These are phyloP conservation scores for Phytophthora niederhauseri DNA, from an alignment of 352 stramenopile genomes.

Conservation along the genomic window DNA sequence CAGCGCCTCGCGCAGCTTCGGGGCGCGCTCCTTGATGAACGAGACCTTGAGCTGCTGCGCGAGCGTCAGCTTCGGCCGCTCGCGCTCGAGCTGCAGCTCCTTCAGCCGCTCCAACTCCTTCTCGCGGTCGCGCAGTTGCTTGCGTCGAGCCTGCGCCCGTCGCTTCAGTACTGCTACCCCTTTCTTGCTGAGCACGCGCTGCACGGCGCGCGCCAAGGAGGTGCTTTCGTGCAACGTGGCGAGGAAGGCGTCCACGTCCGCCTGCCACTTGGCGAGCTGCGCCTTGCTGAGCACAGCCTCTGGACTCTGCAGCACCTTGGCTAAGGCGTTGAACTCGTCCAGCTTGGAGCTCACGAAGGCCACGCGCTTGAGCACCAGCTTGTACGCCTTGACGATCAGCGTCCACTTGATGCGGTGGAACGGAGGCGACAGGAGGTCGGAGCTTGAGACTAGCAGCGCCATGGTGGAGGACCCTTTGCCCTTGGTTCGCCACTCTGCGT, in stretches of 20 bases:
- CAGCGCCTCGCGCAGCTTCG: conserved; percentile 55
- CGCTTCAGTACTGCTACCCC: conserved; percentile 45
- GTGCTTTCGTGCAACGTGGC: conserved; percentile 35
- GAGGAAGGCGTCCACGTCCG: conserved; percentile 46
- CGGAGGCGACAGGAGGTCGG: conserved; percentile 53
- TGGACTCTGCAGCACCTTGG: conserved; percentile 47
- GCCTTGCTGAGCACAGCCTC: conserved; percentile 52
- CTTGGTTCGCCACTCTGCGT: conserved; percentile 60
- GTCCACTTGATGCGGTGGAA: conserved; percentile 66
- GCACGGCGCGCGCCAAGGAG: conserved; percentile 35
- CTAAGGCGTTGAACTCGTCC: conserved; percentile 67
- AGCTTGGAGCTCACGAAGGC: conserved; percentile 60
- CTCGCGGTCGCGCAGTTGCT: conserved; percentile 59
- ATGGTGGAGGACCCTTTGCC: conserved; percentile 25
- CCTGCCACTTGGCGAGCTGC: conserved; percentile 61
- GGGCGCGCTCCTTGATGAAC: conserved; percentile 55
- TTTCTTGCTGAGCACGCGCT: conserved; percentile 58
- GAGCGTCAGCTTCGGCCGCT: conserved; percentile 44
- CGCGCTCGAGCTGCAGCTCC: conserved; percentile 45
- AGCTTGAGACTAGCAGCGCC: conserved; percentile 45
- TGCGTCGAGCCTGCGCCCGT: conserved; percentile 44
- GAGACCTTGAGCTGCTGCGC: conserved; percentile 54
- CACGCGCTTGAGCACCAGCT: conserved; percentile 41
- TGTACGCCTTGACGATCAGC: conserved; percentile 56
- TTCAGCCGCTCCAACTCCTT: conserved; percentile 51